Base-by-base conservation (phyloP, 2,329 filamentous ascomycete genomes). In the Verticillium albo-atrum region DNA sequence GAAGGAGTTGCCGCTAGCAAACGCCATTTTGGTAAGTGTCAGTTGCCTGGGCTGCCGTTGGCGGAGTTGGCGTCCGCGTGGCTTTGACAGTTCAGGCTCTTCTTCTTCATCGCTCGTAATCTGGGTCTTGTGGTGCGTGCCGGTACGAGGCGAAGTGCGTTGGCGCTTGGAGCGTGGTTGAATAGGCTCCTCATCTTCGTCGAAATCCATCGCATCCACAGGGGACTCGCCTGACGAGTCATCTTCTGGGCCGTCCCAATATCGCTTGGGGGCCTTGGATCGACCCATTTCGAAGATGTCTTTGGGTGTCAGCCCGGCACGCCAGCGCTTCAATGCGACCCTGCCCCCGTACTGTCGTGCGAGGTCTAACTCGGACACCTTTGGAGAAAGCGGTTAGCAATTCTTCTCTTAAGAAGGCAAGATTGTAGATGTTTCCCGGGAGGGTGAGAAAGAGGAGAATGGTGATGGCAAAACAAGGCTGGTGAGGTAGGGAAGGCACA, bases 11-110 rank as follows among this genome's bases (percentile, higher is more conserved):
- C 61, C 57, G 23, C 64, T 70, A 56, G 66, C 65, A 58, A 69
- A 63, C 20, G 65, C 63, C 63, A 66, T 68, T 50, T 51, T 66
- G 25, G 65, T 69, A 56, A 68, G 54, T 4, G 58, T 67, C 15
- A 64, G 56, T 54, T 71, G 70, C 37, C 61, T 67, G 12, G 68
- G 62, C 25, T 63, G 65, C 3, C 73, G 66, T 30, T 61, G 47
- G 28, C 59, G 53, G 4, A 64, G 59, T 25, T 60, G 55, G 25
- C 62, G 62, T 12, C 26, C 53, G 14, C 15, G 37, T 3, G 37
- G 55, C 17, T 32, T 32, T 10, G 55, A 6, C 2, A 27, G 6
- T 17, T 23, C n/a, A 12, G 35, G 27, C 10, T 51, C 42, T 14
- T 27, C 27, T 6, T 53, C 51, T 9, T 61, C 59, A n/a, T 62